Evolutionary conservation across 2,329 filamentous ascomycete species (phyloP).

Genomic region (Cercospora sojina): DNA sequence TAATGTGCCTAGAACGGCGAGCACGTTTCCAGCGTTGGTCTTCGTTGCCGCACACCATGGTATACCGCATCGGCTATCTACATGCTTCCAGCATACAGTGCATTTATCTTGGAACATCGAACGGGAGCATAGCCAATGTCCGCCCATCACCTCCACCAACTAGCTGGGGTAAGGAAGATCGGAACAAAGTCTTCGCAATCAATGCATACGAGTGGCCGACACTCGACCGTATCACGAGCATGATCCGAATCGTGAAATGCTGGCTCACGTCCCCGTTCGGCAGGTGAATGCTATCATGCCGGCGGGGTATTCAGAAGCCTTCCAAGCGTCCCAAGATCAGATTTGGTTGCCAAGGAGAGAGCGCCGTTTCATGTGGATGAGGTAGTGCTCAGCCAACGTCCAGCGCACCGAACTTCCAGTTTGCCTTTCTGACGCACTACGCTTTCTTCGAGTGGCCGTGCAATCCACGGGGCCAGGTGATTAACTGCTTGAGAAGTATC

Average conservation of each 20-base stretch:
- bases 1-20: background rate
- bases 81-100: background rate
- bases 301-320: background rate
- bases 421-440: background rate
- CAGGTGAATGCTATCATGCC: background rate
- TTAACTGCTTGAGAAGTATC: background rate
- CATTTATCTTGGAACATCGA: background rate
- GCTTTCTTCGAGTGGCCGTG: background rate
- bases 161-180: background rate
- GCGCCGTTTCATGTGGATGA: background rate
- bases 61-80: background rate
- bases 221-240: background rate
- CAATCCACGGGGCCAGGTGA: background rate
- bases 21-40: background rate
- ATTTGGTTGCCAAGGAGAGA: background rate
- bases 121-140: background rate
- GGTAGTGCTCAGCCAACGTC: background rate
- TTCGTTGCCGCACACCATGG: background rate
- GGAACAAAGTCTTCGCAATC: background rate
- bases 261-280: background rate
- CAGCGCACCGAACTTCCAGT: background rate
- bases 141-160: constrained; percentile 1
- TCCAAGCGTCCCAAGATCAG: background rate
- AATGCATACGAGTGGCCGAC: constrained; percentile 7
- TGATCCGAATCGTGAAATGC: background rate